Percentiles rank a stretch among this genome's conserved stretches.
Evolutionary conservation across 768 basidiomycete genomes (phyloP).

Genomic region (Lyophyllum shimeji): DNA sequence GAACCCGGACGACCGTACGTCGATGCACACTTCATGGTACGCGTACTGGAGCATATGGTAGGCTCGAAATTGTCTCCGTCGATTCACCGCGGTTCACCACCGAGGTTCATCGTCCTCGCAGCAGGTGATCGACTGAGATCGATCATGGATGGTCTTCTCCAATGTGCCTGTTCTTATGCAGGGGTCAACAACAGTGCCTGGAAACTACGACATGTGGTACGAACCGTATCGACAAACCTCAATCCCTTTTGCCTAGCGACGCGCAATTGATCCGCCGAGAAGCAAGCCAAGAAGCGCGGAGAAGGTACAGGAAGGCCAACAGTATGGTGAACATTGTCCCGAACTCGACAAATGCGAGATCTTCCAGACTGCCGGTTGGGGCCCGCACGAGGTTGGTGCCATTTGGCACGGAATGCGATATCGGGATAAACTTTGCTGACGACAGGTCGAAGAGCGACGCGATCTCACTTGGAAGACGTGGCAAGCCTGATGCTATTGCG

Average conservation of each 20-base stretch:
- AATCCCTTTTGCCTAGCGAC: conserved; percentile 5
- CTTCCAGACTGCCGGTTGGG: conserved; percentile 35
- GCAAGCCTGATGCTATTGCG: conserved; percentile 2
- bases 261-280: conserved; percentile 6
- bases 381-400: conserved; percentile 25
- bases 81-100: not conserved
- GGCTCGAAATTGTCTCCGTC: not conserved
- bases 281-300: conserved; percentile 25
- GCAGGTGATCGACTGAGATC: not conserved
- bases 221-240: not conserved
- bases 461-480: conserved; percentile 15
- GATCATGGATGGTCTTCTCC: not conserved
- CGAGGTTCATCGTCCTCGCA: not conserved
- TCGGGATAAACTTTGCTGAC: conserved; percentile 18
- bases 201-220: not conserved
- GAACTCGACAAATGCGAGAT: conserved; percentile 41
- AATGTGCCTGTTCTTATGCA: not conserved
- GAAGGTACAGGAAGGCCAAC: conserved; percentile 37
- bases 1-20: no score
- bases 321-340: conserved; percentile 39
- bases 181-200: not conserved
- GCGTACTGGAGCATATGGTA: not conserved
- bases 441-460: conserved; percentile 17
- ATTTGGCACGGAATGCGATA: conserved; percentile 14
- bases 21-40: not conserved